These are phyloP conservation scores for Cystobasidium slooffiae DNA, from an alignment of 1,284 basidiomycete species.

Conservation along the genomic window DNA sequence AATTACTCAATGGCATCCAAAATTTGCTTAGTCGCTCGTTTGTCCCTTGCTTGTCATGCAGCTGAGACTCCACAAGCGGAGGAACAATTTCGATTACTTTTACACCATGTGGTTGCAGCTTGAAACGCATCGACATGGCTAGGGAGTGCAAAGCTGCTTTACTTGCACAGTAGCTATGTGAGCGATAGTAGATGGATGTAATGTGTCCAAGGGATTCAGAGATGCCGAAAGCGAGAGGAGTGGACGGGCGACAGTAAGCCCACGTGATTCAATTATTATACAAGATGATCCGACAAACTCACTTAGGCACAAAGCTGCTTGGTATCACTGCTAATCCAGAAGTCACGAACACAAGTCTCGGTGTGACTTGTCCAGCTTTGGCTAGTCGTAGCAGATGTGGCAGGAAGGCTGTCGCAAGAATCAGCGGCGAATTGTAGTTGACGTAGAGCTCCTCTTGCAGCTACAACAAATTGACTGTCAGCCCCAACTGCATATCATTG, in stretches of 20 bases:
- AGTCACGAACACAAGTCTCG: constrained; percentile 64
- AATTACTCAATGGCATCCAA: constrained; percentile 65
- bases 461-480: constrained; percentile 49
- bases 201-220: constrained; percentile 39
- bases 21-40: constrained; percentile 32
- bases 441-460: constrained; percentile 63
- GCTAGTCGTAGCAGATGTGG: constrained; percentile 65
- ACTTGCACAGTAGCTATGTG: constrained; percentile 64
- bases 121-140: constrained; percentile 61
- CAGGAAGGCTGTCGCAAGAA: constrained; percentile 62
- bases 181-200: constrained; percentile 46
- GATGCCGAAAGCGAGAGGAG: neutral
- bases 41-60: constrained; percentile 61
- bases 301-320: constrained; percentile 50
- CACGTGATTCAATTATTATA: neutral
- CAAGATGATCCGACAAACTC: neutral
- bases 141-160: constrained; percentile 69
- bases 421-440: constrained; percentile 66
- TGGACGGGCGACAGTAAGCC: neutral
- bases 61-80: constrained; percentile 64
- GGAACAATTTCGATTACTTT: constrained; percentile 63
- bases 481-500: neutral
- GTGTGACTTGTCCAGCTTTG: constrained; percentile 52
- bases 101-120: constrained; percentile 63
- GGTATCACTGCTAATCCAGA: constrained; percentile 64